These are phyloP conservation scores for Hysterium pulicare DNA, from an alignment of 2,329 filamentous ascomycete species.

Conservation along the genomic window DNA sequence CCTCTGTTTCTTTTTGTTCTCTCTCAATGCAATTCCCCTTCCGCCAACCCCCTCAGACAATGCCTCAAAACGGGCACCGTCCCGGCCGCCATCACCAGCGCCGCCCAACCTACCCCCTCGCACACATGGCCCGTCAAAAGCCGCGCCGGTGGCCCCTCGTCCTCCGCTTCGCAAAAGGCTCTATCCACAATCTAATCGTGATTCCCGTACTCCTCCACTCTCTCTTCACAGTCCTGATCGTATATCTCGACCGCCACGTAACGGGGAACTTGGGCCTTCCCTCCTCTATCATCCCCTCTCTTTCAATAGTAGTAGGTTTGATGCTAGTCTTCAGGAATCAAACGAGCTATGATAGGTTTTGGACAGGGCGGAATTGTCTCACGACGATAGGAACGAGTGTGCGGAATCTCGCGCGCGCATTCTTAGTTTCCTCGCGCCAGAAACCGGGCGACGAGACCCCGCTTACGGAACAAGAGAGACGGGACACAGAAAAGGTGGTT, in stretches of 20 bases:
- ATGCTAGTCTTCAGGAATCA: slow-evolving; percentile 67
- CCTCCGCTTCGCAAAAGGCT: slow-evolving; percentile 62
- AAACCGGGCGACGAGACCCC: slow-evolving; percentile 10
- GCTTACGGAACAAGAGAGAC: slow-evolving; percentile 40
- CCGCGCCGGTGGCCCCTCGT: slow-evolving; percentile 60
- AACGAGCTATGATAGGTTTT: slow-evolving; percentile 63
- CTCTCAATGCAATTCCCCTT: too few species aligned
- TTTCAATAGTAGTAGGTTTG: slow-evolving; percentile 64
- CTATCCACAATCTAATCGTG: slow-evolving; percentile 58
- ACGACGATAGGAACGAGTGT: slow-evolving; percentile 56
- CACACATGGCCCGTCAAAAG: slow-evolving; percentile 45
- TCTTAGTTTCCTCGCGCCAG: slow-evolving; percentile 47
- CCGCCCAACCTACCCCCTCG: slow-evolving; percentile 44
- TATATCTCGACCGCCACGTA: slow-evolving; percentile 55
- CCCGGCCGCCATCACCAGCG: slow-evolving; percentile 13
- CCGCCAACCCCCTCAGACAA: too few species aligned
- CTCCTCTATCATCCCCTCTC: slow-evolving; percentile 57
- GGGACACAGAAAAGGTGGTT: slow-evolving; percentile 58
- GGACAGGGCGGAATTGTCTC: slow-evolving; percentile 58
- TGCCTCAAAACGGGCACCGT: too few species aligned
- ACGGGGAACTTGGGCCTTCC: slow-evolving; percentile 53
- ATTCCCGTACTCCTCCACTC: slow-evolving; percentile 57
- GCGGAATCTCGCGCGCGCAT: slow-evolving; percentile 57
- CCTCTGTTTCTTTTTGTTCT: too few species aligned
- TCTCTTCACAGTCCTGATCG: slow-evolving; percentile 56